Conservation (phyloP, 1,284 basidiomycete species). For the Boletus semigastroideus region DNA sequence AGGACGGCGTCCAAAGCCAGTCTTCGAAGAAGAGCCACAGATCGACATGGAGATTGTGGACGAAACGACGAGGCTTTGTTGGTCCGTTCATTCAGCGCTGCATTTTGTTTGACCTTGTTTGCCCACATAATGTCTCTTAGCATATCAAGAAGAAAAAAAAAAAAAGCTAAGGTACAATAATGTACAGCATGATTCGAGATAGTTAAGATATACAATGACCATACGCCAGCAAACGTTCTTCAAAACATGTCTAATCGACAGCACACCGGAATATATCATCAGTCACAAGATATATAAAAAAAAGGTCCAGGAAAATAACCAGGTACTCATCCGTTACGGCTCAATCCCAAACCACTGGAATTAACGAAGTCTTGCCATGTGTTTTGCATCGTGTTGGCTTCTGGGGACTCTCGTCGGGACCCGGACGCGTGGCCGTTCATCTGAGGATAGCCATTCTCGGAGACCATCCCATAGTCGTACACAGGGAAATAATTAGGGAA, state of each 20-base stretch:
- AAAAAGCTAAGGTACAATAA: constrained; percentile 26
- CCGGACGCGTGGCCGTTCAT: constrained; percentile 36
- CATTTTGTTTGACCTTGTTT: constrained; percentile 26
- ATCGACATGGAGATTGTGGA: constrained; percentile 41
- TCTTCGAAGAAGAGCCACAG: constrained; percentile 50
- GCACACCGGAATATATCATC: constrained; percentile 5
- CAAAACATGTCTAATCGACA: constrained; percentile 15
- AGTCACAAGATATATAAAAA: neutral
- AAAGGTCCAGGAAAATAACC: neutral
- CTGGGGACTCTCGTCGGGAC: constrained; percentile 49
- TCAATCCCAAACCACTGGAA: constrained; percentile 27
- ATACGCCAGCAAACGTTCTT: constrained; percentile 4
- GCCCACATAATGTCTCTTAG: neutral
- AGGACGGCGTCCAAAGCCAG: constrained; percentile 53
- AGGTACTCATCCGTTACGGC: constrained; percentile 17
- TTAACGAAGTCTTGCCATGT: constrained; percentile 61
- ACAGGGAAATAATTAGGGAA: constrained; percentile 76
- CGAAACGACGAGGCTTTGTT: constrained; percentile 4
- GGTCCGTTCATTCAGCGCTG: constrained; percentile 1
- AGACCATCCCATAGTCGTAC: constrained; percentile 60
- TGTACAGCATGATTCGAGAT: constrained; percentile 12
- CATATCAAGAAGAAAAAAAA: constrained; percentile 19
- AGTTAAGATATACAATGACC: constrained; percentile 22
- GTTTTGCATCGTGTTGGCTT: constrained; percentile 52
- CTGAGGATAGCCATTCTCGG: constrained; percentile 36